phyloP scores from a whole-genome alignment of 2,329 filamentous ascomycete species.

The Colletotrichum incanum region DNA sequence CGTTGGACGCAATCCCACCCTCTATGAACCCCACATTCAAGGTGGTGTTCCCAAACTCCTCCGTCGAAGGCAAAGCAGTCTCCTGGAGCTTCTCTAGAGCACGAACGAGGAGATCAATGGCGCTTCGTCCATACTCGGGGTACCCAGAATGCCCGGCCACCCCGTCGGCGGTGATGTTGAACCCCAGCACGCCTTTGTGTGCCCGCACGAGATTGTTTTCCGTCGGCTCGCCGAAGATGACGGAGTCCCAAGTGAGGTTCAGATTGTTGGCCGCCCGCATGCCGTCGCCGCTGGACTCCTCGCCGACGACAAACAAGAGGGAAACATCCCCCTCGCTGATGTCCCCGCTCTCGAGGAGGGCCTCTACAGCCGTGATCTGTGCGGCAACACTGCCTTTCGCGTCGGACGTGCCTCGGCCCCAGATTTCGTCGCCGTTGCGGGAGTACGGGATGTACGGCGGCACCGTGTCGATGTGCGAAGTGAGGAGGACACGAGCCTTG shows the following conservation, averaged over 20 bases:
- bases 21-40: constrained; percentile 86
- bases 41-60: constrained; percentile 89
- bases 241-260: constrained; percentile 69
- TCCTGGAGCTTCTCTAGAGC: constrained; percentile 77
- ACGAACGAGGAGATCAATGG: constrained; percentile 84
- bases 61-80: constrained; percentile 80
- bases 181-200: constrained; percentile 87
- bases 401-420: constrained; percentile 82
- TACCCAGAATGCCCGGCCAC: constrained; percentile 91
- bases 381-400: constrained; percentile 80
- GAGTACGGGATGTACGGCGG: constrained; percentile 81
- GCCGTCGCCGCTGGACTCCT: constrained; percentile 85
- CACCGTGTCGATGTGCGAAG: constrained; percentile 87
- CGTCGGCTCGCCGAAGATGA: constrained; percentile 95
- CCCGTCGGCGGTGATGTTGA: constrained; percentile 78
- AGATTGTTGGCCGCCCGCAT: constrained; percentile 70
- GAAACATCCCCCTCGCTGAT: constrained; percentile 67
- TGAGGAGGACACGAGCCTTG: constrained; percentile 74
- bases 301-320: constrained; percentile 82
- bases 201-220: constrained; percentile 89
- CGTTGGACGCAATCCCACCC: constrained; percentile 89
- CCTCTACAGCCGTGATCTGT: constrained; percentile 78
- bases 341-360: constrained; percentile 61
- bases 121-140: constrained; percentile 88
- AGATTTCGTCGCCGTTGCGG: constrained; percentile 70